phyloP scores from a whole-genome alignment of 2,329 filamentous ascomycete species.

The Dactylonectria macrodidyma region DNA sequence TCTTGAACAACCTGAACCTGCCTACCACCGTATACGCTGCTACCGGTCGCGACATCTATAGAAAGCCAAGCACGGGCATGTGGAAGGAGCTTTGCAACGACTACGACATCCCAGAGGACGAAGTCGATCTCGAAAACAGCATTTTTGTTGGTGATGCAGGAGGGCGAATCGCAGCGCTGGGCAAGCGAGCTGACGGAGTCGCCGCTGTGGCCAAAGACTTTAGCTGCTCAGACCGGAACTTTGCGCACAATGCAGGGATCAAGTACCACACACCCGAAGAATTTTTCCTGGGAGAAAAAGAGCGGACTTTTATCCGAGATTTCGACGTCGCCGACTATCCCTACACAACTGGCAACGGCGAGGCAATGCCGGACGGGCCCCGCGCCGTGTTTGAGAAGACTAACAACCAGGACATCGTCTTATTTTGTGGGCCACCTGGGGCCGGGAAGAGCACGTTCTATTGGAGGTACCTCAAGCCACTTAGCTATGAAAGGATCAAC shows the following conservation, averaged over 20 bases:
- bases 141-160: conserved; percentile 93
- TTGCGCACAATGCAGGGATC: conserved; percentile 88
- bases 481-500: conserved; percentile 89
- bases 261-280: conserved; percentile 90
- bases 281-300: conserved; percentile 81
- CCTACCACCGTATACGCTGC: conserved; percentile 89
- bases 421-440: conserved; percentile 91
- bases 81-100: conserved; percentile 78
- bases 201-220: conserved; percentile 67
- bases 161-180: conserved; percentile 65
- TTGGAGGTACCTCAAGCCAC: conserved; percentile 81
- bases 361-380: conserved; percentile 36
- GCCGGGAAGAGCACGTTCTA: conserved; percentile 95
- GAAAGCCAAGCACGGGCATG: conserved; percentile 92
- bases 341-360: conserved; percentile 39
- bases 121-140: conserved; percentile 79
- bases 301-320: conserved; percentile 75
- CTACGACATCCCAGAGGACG: conserved; percentile 68
- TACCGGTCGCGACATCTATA: conserved; percentile 83
- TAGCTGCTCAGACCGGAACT: conserved; percentile 80
- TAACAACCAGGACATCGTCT: conserved; percentile 79
- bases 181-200: conserved; percentile 39
- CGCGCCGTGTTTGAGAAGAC: conserved; percentile 70
- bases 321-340: conserved; percentile 79
- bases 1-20: conserved; percentile 81